Conservation (phyloP, 1,284 basidiomycete species). For the Austroboletus niveus region DNA sequence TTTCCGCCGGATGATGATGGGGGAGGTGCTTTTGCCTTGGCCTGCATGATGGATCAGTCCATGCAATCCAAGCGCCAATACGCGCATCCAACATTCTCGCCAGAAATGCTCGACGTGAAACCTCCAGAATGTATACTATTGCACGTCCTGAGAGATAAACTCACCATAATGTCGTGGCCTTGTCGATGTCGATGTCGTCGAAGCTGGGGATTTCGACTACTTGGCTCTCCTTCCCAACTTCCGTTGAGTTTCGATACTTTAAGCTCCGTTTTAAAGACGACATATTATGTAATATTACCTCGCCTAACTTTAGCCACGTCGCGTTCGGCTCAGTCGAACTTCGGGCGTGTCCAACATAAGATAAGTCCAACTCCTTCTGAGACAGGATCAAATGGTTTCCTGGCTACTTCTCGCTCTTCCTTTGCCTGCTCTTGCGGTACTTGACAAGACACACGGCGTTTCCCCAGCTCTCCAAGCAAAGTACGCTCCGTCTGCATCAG, state of each 20-base stretch:
- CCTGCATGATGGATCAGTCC: constrained; percentile 40
- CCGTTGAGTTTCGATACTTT: constrained; percentile 23
- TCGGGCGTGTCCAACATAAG: background rate
- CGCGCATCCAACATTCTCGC: constrained; percentile 20
- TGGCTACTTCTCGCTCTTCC: constrained; percentile 44
- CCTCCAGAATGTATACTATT: background rate
- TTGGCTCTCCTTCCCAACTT: background rate
- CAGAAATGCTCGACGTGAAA: background rate
- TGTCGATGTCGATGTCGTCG: constrained; percentile 23
- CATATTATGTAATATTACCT: constrained; percentile 19
- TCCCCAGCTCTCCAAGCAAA: constrained; percentile 43
- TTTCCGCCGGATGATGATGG: constrained; percentile 68
- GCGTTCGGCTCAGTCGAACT: background rate
- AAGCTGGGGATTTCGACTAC: background rate
- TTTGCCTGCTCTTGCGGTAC: constrained; percentile 36
- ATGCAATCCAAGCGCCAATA: constrained; percentile 16
- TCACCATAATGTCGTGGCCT: constrained; percentile 33
- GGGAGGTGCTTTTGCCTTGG: constrained; percentile 68
- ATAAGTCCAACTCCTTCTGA: background rate
- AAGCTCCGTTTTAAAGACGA: constrained; percentile 21
- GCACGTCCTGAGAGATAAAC: constrained; percentile 9
- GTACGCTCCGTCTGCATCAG: constrained; percentile 47
- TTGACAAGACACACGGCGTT: constrained; percentile 52
- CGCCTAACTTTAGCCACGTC: no score
- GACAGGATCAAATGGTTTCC: constrained; percentile 38